phyloP scores from a whole-genome alignment of 768 basidiomycete genomes.

The Sporobolomyces roseus region DNA sequence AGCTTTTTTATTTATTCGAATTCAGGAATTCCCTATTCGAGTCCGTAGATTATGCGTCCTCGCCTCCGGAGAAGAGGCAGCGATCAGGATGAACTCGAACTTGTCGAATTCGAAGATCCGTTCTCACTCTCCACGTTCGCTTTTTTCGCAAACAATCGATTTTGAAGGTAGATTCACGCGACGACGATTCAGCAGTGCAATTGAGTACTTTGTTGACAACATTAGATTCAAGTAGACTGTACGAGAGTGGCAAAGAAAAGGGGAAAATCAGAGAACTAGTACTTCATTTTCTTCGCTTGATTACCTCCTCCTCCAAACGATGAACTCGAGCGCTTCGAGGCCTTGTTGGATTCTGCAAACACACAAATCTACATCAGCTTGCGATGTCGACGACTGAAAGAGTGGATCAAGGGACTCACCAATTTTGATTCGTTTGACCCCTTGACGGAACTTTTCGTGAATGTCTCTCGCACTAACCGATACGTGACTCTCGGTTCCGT shows the following conservation, averaged over 20 bases:
- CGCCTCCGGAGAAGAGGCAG: no score
- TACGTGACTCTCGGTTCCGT: conserved; percentile 53
- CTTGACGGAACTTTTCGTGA: conserved; percentile 23
- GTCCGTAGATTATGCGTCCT: no score
- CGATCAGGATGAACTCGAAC: no score
- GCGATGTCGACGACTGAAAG: not conserved
- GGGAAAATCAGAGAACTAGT: not conserved
- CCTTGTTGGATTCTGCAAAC: conserved; percentile 16
- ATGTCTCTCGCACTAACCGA: conserved; percentile 24
- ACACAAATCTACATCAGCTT: no score
- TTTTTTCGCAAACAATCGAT: no score
- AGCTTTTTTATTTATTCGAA: not conserved
- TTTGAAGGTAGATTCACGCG: no score
- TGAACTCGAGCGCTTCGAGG: conserved; percentile 25
- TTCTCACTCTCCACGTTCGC: no score
- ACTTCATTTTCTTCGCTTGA: conserved; percentile 23
- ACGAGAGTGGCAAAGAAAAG: not conserved
- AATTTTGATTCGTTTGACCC: conserved; percentile 28
- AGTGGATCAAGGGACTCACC: not conserved
- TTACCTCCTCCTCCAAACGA: conserved; percentile 18
- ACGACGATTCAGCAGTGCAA: no score
- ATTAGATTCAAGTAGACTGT: not conserved
- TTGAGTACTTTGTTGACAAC: not conserved
- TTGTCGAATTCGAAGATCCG: no score
- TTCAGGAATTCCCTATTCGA: no score